Evolutionary conservation across 192 early-diverging fungal genomes (phyloP).

Genomic region (Linnemannia schmuckeri): DNA sequence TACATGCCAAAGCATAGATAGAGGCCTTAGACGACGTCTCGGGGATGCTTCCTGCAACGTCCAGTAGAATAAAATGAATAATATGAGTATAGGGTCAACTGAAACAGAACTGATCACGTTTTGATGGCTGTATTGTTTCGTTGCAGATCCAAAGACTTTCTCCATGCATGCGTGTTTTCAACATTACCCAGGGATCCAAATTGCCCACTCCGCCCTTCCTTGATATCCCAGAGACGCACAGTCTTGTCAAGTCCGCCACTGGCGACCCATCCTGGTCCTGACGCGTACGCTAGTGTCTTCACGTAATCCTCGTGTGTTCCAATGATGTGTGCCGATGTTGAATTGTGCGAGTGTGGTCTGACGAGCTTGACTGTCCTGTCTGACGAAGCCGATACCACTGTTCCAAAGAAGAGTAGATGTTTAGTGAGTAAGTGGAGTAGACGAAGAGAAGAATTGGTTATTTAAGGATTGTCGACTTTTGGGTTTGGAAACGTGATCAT

Average conservation of each 20-base stretch:
- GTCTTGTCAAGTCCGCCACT: slow-evolving; percentile 92
- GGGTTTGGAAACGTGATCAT: background rate
- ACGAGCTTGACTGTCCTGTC: slow-evolving; percentile 91
- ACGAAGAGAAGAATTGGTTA: background rate
- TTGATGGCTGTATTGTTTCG: background rate
- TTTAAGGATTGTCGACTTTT: background rate
- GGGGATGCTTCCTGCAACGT: slow-evolving; percentile 47
- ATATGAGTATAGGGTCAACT: background rate
- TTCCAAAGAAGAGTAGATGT: background rate
- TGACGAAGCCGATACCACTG: slow-evolving; percentile 90
- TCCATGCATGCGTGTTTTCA: slow-evolving; percentile 9
- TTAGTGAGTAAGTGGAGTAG: background rate
- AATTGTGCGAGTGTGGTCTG: slow-evolving; percentile 68
- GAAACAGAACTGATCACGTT: background rate
- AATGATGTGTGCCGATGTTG: slow-evolving; percentile 67
- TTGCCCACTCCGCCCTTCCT: slow-evolving; percentile 65
- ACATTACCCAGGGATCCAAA: slow-evolving; percentile 56
- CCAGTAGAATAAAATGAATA: background rate
- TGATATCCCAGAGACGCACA: slow-evolving; percentile 93
- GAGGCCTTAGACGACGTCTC: slow-evolving; percentile 75
- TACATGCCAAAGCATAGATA: slow-evolving; percentile 91
- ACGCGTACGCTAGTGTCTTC: slow-evolving; percentile 87
- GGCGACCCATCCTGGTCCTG: slow-evolving; percentile 80
- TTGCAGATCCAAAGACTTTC: background rate
- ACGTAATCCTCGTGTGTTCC: slow-evolving; percentile 95